Percentiles rank a stretch among this genome's conserved stretches.
phyloP scores from a whole-genome alignment of 345 rosid genomes.

The Crucihimalaya himalaica region DNA sequence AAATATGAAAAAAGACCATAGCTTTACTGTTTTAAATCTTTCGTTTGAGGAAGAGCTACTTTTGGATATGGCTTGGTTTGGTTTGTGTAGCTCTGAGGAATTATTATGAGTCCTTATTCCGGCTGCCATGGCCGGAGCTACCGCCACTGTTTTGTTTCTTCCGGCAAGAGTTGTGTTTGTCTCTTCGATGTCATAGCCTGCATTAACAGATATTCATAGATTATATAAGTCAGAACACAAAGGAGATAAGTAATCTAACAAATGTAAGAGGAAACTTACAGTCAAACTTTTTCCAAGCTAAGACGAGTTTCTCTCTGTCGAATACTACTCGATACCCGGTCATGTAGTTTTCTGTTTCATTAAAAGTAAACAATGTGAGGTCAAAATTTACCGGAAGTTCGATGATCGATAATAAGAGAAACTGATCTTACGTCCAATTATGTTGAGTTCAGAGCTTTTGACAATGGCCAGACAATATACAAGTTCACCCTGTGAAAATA shows the following conservation, averaged over 20 bases:
- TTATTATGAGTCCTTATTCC: slow-evolving; percentile 48
- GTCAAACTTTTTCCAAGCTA: slow-evolving; percentile 84
- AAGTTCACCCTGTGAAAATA: slow-evolving; percentile 54
- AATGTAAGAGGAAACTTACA: slow-evolving; percentile 46
- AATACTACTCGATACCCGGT: slow-evolving; percentile 76
- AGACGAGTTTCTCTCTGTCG: slow-evolving; percentile 68
- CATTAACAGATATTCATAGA: slow-evolving; percentile 10
- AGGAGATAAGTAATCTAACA: background rate
- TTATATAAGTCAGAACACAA: background rate
- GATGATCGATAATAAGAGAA: background rate
- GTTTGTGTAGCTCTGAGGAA: slow-evolving; percentile 41
- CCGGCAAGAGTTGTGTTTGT: slow-evolving; percentile 28
- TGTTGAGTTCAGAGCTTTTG: slow-evolving; percentile 70
- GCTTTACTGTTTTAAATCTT: slow-evolving; percentile 20
- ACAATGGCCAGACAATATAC: slow-evolving; percentile 72
- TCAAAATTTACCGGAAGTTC: background rate
- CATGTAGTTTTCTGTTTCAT: slow-evolving; percentile 81
- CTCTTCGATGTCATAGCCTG: slow-evolving; percentile 73
- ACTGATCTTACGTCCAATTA: slow-evolving; percentile 67
- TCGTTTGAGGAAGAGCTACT: slow-evolving; percentile 41
- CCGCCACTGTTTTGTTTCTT: slow-evolving; percentile 49
- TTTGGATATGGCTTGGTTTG: slow-evolving; percentile 37
- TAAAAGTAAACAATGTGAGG: slow-evolving; percentile 18
- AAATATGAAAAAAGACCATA: slow-evolving; percentile 16
- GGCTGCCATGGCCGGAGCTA: slow-evolving; percentile 68